Evolutionary conservation across 1,139 yeast species (phyloP).

Genomic region (Debaryomyces nepalensis): DNA sequence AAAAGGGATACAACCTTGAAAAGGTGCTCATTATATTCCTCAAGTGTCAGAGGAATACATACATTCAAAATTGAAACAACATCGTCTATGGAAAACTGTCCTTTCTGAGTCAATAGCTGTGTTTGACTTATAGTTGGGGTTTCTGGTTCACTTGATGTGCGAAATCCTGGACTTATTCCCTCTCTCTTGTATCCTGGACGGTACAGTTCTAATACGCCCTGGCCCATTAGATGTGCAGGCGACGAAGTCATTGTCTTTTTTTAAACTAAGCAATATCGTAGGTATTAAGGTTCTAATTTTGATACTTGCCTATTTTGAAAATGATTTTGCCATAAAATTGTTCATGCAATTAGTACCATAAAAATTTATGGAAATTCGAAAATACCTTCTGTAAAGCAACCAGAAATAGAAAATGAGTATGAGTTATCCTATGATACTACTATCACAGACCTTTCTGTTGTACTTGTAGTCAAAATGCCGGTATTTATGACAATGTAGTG

Average conservation of each 20-base stretch:
- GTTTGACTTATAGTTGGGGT: constrained; percentile 1
- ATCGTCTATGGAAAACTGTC: constrained; percentile 28
- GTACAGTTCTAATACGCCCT: not conserved
- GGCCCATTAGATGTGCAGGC: constrained; percentile 5
- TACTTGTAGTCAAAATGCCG: not conserved
- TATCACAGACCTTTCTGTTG: not conserved
- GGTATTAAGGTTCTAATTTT: not conserved
- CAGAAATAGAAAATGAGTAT: not conserved
- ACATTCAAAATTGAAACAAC: constrained; percentile 32
- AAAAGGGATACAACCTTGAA: constrained; percentile 36
- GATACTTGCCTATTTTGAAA: not conserved
- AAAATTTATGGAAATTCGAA: constrained; percentile 4
- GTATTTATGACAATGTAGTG: not conserved
- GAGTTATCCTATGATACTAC: not conserved
- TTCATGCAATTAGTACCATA: constrained; percentile 6
- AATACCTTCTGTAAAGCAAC: not conserved
- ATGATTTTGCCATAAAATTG: constrained; percentile 4
- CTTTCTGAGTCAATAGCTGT: constrained; percentile 9
- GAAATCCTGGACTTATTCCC: not conserved
- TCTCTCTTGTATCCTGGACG: not conserved
- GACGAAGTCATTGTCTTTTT: not conserved
- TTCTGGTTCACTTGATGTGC: not conserved
- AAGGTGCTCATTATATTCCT: constrained; percentile 47
- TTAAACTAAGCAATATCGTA: not conserved
- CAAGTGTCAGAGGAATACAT: constrained; percentile 36